Percentiles rank a stretch among this genome's conserved stretches.
These are phyloP conservation scores for Metahyphopichia silvanorum DNA, from an alignment of 805 yeast genomes.

Conservation along the genomic window DNA sequence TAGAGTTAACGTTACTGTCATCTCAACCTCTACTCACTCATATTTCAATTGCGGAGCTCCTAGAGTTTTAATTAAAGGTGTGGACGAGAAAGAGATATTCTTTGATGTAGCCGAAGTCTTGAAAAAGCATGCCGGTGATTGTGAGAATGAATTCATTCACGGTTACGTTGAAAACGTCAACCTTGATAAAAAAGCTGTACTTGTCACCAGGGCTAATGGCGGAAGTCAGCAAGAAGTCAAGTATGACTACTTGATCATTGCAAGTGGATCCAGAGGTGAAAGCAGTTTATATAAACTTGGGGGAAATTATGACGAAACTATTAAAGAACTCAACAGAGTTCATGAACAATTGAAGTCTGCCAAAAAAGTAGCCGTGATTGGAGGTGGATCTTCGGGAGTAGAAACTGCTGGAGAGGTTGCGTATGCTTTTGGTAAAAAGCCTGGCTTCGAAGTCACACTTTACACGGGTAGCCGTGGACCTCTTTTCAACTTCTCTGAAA, in stretches of 20 bases:
- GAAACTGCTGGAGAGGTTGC: constrained; percentile 38
- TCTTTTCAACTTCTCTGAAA: constrained; percentile 9
- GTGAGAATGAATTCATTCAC: constrained; percentile 15
- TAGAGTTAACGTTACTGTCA: constrained; percentile 17
- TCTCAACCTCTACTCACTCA: constrained; percentile 21
- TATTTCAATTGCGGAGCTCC: constrained; percentile 29
- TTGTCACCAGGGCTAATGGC: background rate
- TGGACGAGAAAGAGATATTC: constrained; percentile 11
- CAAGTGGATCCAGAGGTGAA: constrained; percentile 26
- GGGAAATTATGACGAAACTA: constrained; percentile 11
- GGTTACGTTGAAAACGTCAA: constrained; percentile 24
- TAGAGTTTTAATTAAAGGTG: constrained; percentile 27
- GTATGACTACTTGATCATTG: constrained; percentile 33
- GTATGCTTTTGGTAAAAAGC: constrained; percentile 8
- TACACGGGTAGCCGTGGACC: constrained; percentile 19
- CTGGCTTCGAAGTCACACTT: constrained; percentile 14
- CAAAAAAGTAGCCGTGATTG: constrained; percentile 31
- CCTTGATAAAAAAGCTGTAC: constrained; percentile 17
- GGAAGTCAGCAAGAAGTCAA: constrained; percentile 7
- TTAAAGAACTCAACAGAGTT: constrained; percentile 14
- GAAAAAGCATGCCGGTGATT: constrained; percentile 10
- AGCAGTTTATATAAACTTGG: constrained; percentile 24
- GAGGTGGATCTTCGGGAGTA: constrained; percentile 39
- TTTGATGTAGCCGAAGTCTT: constrained; percentile 17
- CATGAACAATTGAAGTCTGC: constrained; percentile 15